Evolutionary conservation across 805 yeast genomes (phyloP).

Genomic region (Pichia scutulata): DNA sequence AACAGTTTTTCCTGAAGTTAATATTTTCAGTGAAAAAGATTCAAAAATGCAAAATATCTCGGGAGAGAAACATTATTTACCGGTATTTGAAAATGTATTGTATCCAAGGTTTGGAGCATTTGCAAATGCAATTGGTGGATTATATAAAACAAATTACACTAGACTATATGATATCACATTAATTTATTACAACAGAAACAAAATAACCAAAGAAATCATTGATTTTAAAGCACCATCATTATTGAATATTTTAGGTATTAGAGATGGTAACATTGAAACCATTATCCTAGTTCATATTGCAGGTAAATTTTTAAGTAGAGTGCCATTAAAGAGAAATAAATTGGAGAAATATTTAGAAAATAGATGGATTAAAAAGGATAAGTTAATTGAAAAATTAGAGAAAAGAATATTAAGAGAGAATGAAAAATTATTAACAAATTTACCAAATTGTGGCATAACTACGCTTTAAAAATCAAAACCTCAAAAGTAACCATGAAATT

Average conservation of each 20-base stretch:
- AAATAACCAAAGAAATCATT: slow-evolving; percentile 10
- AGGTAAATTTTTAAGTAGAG: slow-evolving; percentile 36
- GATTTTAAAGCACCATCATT: slow-evolving; percentile 30
- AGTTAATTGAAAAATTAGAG: slow-evolving; percentile 33
- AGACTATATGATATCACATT: slow-evolving; percentile 52
- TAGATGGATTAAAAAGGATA: slow-evolving; percentile 67
- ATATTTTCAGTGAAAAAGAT: slow-evolving; percentile 48
- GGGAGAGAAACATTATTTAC: slow-evolving; percentile 51
- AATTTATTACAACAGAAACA: slow-evolving; percentile 29
- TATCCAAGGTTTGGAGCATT: slow-evolving; percentile 72
- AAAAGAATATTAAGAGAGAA: slow-evolving; percentile 13
- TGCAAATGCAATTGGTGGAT: slow-evolving; percentile 38
- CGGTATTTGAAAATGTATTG: slow-evolving; percentile 49
- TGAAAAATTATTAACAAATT: background rate
- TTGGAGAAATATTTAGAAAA: slow-evolving; percentile 72
- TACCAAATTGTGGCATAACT: too few relatives aligned
- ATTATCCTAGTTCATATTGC: slow-evolving; percentile 40
- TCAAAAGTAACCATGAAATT: too few relatives aligned
- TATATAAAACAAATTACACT: slow-evolving; percentile 33
- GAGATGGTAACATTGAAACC: slow-evolving; percentile 22
- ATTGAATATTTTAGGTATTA: slow-evolving; percentile 30
- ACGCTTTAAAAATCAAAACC: too few relatives aligned
- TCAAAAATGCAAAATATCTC: slow-evolving; percentile 44
- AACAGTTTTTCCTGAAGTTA: slow-evolving; percentile 80
- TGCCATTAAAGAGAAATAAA: slow-evolving; percentile 46